These are phyloP conservation scores for Cichorium intybus DNA, from an alignment of 140 eudicot species.

Conservation along the genomic window DNA sequence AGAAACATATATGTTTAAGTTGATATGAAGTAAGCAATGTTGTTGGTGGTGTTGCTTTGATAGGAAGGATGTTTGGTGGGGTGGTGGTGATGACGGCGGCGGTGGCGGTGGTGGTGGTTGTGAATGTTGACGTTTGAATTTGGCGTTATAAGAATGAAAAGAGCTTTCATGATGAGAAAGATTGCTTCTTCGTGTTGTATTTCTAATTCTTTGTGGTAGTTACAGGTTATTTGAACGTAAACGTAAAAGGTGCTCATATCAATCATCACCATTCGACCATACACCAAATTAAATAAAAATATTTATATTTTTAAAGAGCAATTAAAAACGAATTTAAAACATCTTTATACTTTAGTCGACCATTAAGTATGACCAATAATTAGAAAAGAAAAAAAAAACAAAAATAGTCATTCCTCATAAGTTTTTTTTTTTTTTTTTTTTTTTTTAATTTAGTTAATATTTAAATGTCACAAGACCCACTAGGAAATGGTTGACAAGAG, in stretches of 20 bases:
- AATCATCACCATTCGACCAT: constrained; percentile 6
- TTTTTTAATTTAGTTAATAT: too few species aligned
- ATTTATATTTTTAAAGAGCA: neutral
- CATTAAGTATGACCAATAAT: too few species aligned
- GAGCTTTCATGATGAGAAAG: constrained; percentile 36
- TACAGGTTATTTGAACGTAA: neutral
- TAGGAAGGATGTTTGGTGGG: constrained; percentile 34
- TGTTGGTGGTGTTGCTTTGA: constrained; percentile 38
- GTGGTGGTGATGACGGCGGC: constrained; percentile 18
- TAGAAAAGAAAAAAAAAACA: too few species aligned
- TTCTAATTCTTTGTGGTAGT: constrained; percentile 10
- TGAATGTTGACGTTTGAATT: constrained; percentile 40
- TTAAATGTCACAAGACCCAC: too few species aligned
- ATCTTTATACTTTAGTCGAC: too few species aligned
- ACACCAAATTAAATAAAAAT: neutral
- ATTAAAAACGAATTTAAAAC: too few species aligned
- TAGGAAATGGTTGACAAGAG: too few species aligned
- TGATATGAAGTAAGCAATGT: constrained; percentile 33
- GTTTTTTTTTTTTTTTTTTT: too few species aligned
- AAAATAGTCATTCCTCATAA: too few species aligned
- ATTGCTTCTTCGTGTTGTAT: constrained; percentile 22
- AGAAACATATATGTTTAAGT: constrained; percentile 25
- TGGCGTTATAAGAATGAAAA: constrained; percentile 18
- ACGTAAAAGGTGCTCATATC: neutral
- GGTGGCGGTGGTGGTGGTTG: constrained; percentile 23